phyloP scores from a whole-genome alignment of 208 protist species.

The Trypanosoma caninum region DNA sequence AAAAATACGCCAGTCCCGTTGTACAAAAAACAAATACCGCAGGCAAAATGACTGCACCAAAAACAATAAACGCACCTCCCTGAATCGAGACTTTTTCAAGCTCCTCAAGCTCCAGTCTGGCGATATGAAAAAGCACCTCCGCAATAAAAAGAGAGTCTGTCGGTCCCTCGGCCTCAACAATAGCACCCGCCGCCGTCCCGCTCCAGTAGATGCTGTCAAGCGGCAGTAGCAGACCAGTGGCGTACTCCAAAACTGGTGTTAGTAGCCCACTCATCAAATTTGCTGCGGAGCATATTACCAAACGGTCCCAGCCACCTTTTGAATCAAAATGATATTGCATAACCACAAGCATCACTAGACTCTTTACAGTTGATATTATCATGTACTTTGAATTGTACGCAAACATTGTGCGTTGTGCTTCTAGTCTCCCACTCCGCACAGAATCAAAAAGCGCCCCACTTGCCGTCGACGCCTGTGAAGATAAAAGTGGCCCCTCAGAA shows the following conservation, averaged over 20 bases:
- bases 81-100: slow-evolving; percentile 58
- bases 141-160: slow-evolving; percentile 51
- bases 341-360: slow-evolving; percentile 47
- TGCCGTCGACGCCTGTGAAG: slow-evolving; percentile 30
- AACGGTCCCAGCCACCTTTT: slow-evolving; percentile 46
- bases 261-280: slow-evolving; percentile 55
- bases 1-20: slow-evolving; percentile 23
- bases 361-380: slow-evolving; percentile 45
- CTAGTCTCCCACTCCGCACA: slow-evolving; percentile 31
- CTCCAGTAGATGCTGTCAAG: slow-evolving; percentile 24
- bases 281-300: slow-evolving; percentile 48
- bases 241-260: slow-evolving; percentile 53
- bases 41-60: slow-evolving; percentile 46
- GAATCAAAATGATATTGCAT: slow-evolving; percentile 59
- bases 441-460: slow-evolving; percentile 37
- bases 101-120: slow-evolving; percentile 43
- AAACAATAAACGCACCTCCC: slow-evolving; percentile 50
- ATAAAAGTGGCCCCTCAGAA: too few relatives aligned
- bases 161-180: slow-evolving; percentile 41
- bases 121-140: slow-evolving; percentile 48
- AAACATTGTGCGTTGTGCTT: slow-evolving; percentile 50
- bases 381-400: slow-evolving; percentile 51
- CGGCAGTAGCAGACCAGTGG: slow-evolving; percentile 34
- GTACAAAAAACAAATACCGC: slow-evolving; percentile 39
- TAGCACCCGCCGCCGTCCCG: slow-evolving; percentile 5